phyloP scores from a whole-genome alignment of 225 moss, liverwort and hornwort genomes.

The Pseudisothecium myosuroides region DNA sequence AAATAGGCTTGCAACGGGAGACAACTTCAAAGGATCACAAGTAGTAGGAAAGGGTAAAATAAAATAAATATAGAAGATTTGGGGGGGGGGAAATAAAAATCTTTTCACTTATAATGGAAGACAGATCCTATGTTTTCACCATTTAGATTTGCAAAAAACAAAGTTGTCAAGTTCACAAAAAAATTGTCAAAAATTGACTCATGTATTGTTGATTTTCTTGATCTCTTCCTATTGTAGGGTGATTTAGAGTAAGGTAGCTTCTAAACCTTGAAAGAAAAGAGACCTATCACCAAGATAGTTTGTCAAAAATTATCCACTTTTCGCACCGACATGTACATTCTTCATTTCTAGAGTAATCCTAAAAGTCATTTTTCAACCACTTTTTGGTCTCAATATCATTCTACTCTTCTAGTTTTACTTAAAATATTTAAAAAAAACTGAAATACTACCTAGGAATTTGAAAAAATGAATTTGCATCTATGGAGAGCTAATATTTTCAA shows the following conservation, averaged over 20 bases:
- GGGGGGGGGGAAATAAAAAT: accelerated
- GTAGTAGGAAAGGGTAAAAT: background rate
- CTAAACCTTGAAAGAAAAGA: no score
- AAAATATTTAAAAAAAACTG: no score
- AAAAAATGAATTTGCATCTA: no score
- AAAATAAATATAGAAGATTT: background rate
- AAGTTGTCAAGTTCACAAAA: background rate
- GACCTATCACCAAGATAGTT: no score
- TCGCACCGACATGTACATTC: background rate
- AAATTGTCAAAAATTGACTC: background rate
- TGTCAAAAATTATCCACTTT: background rate
- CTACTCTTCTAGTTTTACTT: no score
- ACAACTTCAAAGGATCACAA: background rate
- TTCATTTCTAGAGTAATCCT: background rate
- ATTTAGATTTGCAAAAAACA: background rate
- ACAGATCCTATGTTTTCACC: background rate
- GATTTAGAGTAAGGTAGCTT: accelerated
- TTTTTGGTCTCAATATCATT: accelerated
- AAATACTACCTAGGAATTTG: no score
- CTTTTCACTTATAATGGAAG: background rate
- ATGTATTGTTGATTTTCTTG: background rate
- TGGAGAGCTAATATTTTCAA: no score
- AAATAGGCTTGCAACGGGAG: background rate
- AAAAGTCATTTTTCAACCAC: accelerated
- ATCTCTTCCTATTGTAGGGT: background rate